Evolutionary conservation across 2,329 filamentous ascomycete species (phyloP), one percentile per base, ranked within the genome.

Genomic region (Kalmusia sp.): DNA sequence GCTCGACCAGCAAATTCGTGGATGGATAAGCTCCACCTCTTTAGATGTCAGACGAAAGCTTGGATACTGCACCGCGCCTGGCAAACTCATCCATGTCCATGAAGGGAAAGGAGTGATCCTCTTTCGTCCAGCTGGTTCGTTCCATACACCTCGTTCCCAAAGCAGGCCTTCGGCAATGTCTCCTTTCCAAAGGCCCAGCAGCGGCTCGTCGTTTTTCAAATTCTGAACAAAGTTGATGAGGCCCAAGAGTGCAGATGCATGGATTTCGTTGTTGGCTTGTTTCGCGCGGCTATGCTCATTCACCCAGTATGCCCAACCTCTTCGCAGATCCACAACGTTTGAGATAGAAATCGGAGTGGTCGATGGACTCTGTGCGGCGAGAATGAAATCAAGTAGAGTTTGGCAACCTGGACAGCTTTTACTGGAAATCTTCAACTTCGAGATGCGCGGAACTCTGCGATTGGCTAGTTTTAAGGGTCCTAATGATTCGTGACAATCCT

Each of bases 51-150:
- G 47, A 22, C 28, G 15, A 37, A 49, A 49, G 30, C 19, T 41
- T n/a, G 47, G 47, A 31, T 41, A 49, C 27, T 49, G 47, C n/a
- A 39, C 47, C 3, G 47, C 31, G 17, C 47, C 47, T 19, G 47
- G 47, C 19, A 49, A 35, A 28, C 47, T 41, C 47, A 49, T 49
- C 47, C 47, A 49, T 7, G 47, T 41, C 47, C 47, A 49, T 6
- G 47, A 40, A 31, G 47, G 47, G 27, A 41, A 49, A 5, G 47
- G 35, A 5, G 25, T 30, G 22, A 49, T 35, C 15, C 47, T 41
- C 27, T 27, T 49, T n/a, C 47, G 47, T 12, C 22, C 17, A 30
- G 47, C 47, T 25, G 47, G 47, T 24, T 41, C 47, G 14, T 34
- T 17, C 47, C 47, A 49, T 5, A 49, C 37, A 6, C 47, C 47